Evolutionary conservation across 257 asterid species (phyloP), one percentile per base, ranked within the genome.

Genomic region (Nicotiana obtusifolia): DNA sequence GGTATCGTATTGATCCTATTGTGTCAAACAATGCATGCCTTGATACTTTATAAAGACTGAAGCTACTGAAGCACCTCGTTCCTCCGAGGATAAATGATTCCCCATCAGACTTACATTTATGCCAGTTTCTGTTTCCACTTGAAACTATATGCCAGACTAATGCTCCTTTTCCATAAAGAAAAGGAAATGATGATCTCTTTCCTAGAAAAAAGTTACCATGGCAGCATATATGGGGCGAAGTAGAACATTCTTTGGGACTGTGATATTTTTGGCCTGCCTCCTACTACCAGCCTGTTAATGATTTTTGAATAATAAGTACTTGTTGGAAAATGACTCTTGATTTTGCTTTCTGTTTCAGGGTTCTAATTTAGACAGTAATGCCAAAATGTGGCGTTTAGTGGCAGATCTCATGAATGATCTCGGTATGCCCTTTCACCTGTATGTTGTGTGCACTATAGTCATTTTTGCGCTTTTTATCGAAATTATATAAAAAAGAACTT

Each of bases 351-450:
- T 81, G 73, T 80, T 30, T 67, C 87, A 95, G 99, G 99, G 99
- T 71, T 85, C 97, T 71, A 92, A 94, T 86, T 90, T 95, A 87
- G 99, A 95, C 87, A 92, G 97, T 86, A 89, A 91, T 89, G 99
- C 99, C 80, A 95, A 95, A 91, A 95, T 91, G 97, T 95, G 99
- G 98, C 99, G 99, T 77, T 93, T 95, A 82, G 97, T 94, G 86
- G 98, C 99, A 54, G 99, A 95, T 88, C 95, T 95, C 86, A 95
- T 95, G 99, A 95, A 95, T 86, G 99, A 95, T 87, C 92, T 95
- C 47, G 99, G 99, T 93, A 87, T 77, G 83, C 52, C 22, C 66
- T 30, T 80, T n/a, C 75, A 30, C 66, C 64, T 75, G 44, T 75
- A 49, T 75, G 3, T 52, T 49, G 80, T 75, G 41, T 75, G 5